These are phyloP conservation scores for Jackrogersella multiformis DNA, from an alignment of 495 filamentous ascomycete genomes.

Conservation along the genomic window DNA sequence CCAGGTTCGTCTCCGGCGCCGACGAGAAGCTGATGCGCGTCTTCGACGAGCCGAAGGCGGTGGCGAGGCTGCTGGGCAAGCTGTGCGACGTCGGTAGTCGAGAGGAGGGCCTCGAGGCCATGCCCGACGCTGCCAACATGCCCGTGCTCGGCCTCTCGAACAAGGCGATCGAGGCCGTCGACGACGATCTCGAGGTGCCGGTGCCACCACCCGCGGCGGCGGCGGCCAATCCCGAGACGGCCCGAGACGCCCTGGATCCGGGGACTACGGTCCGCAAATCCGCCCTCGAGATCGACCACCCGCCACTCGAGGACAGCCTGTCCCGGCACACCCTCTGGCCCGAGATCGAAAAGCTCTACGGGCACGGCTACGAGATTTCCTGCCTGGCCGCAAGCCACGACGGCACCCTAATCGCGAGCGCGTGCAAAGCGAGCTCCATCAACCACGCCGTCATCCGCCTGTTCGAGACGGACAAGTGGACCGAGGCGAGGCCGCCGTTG, in stretches of 20 bases:
- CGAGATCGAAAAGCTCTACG: constrained; percentile 95
- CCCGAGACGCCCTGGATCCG: constrained; percentile 54
- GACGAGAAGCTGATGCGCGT: constrained; percentile 97
- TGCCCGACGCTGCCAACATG: constrained; percentile 90
- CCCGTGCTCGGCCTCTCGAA: constrained; percentile 96
- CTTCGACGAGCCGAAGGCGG: constrained; percentile 87
- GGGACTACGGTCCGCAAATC: constrained; percentile 54
- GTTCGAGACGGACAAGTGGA: constrained; percentile 86
- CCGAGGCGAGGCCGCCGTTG: constrained; percentile 84
- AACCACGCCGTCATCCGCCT: constrained; percentile 95
- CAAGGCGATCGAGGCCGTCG: constrained; percentile 78
- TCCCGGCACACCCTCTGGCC: constrained; percentile 94
- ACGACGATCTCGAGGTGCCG: constrained; percentile 56
- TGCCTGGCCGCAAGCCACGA: constrained; percentile 83
- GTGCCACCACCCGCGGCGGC: constrained; percentile 1
- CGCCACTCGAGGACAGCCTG: constrained; percentile 89
- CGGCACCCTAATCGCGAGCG: constrained; percentile 82
- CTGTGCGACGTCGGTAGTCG: constrained; percentile 67
- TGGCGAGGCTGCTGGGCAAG: constrained; percentile 74
- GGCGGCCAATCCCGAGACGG: constrained; percentile 50
- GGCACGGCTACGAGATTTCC: constrained; percentile 98
- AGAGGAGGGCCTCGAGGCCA: constrained; percentile 51
- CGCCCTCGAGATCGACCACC: constrained; percentile 65
- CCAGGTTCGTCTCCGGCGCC: constrained; percentile 90
- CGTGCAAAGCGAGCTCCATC: constrained; percentile 88